Evolutionary conservation across 2,329 filamentous ascomycete genomes (phyloP).

Genomic region (Exophiala bonariae): DNA sequence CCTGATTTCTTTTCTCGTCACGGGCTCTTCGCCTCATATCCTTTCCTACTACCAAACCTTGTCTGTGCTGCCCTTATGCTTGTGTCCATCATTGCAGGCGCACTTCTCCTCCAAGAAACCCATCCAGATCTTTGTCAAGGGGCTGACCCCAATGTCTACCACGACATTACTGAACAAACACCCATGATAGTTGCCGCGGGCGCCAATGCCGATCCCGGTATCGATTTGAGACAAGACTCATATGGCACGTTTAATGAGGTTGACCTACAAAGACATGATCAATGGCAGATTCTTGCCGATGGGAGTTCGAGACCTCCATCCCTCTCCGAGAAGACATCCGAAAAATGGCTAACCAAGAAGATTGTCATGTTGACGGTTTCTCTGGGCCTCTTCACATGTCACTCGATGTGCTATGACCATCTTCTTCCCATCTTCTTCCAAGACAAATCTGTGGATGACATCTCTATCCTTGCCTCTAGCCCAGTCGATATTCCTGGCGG

Average conservation of each 20-base stretch:
- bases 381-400: conserved; percentile 82
- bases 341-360: conserved; percentile 59
- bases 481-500: conserved; percentile 63
- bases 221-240: conserved; percentile 73
- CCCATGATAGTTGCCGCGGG: conserved; percentile 75
- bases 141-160: conserved; percentile 39
- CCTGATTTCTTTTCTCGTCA: conserved; percentile 65
- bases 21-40: conserved; percentile 73
- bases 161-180: conserved; percentile 60
- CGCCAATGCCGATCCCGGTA: conserved; percentile 68
- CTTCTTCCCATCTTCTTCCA: conserved; percentile 91
- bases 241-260: conserved; percentile 72
- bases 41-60: conserved; percentile 86
- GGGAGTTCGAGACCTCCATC: conserved; percentile 38
- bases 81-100: conserved; percentile 77
- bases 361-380: conserved; percentile 78
- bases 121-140: conserved; percentile 76
- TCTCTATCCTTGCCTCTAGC: conserved; percentile 38
- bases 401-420: conserved; percentile 93
- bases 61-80: conserved; percentile 76
- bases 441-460: conserved; percentile 59
- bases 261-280: conserved; percentile 54
- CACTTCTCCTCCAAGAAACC: conserved; percentile 80
- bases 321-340: conserved; percentile 39
- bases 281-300: conserved; percentile 53